Evolutionary conservation across 1,139 yeast genomes (phyloP).

Genomic region (Suhomyces taliae): DNA sequence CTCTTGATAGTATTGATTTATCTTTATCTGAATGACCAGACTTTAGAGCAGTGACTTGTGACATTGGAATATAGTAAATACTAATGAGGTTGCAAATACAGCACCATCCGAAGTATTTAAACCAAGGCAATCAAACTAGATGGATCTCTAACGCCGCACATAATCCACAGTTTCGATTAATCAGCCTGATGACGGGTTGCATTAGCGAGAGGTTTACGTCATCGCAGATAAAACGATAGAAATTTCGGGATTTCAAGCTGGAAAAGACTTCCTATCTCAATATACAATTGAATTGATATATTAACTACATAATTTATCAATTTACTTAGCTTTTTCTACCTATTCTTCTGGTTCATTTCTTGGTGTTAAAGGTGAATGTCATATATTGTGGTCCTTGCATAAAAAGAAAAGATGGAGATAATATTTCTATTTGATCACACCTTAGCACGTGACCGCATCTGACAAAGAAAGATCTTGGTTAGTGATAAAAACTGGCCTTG

Average conservation of each 20-base stretch:
- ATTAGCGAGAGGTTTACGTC: too few species aligned
- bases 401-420: neutral
- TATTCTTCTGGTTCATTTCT: too few species aligned
- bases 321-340: too few species aligned
- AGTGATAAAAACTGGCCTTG: too few species aligned
- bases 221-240: too few species aligned
- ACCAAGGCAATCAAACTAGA: neutral
- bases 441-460: constrained; percentile 6
- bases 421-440: constrained; percentile 2
- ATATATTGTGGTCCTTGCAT: neutral
- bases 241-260: too few species aligned
- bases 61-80: neutral
- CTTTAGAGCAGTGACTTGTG: neutral
- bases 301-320: too few species aligned
- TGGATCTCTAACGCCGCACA: constrained; percentile 2
- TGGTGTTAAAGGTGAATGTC: too few species aligned
- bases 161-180: constrained; percentile 1
- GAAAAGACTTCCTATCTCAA: too few species aligned
- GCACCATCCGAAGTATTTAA: neutral
- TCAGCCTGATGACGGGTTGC: neutral
- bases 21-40: constrained; percentile 1
- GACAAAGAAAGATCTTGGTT: too few species aligned
- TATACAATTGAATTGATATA: too few species aligned
- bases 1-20: constrained; percentile 5
- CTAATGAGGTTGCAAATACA: neutral